Conservation (phyloP, 306 rosid species). For the Cicer judaicum region DNA sequence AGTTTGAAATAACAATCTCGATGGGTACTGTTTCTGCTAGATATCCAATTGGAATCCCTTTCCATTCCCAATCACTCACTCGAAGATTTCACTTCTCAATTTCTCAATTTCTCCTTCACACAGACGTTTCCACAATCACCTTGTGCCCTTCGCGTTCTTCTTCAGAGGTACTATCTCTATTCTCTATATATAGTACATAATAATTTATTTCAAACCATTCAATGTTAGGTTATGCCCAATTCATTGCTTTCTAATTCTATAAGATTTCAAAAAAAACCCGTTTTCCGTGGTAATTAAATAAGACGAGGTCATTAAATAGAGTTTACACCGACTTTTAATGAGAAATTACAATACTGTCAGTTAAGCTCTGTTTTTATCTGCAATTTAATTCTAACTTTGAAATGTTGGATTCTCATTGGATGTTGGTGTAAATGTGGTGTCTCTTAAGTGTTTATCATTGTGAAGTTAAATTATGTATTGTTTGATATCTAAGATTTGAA, state of each 20-base stretch:
- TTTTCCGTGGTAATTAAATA: too few species aligned
- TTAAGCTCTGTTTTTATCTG: too few species aligned
- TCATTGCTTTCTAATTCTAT: not conserved
- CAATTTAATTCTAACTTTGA: too few species aligned
- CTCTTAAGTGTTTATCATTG: not conserved
- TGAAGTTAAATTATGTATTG: not conserved
- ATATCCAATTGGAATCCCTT: conserved; percentile 52
- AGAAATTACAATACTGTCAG: too few species aligned
- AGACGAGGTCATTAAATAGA: too few species aligned
- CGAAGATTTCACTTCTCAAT: conserved; percentile 45
- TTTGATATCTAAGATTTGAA: not conserved
- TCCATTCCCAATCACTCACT: conserved; percentile 45
- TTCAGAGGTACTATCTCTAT: conserved; percentile 52
- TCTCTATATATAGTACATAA: too few species aligned
- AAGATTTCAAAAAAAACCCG: too few species aligned
- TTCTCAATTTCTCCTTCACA: conserved; percentile 52
- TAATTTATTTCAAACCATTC: not conserved
- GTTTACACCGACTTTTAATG: too few species aligned
- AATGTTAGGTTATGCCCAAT: not conserved
- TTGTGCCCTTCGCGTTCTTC: conserved; percentile 46
- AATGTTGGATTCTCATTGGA: too few species aligned
- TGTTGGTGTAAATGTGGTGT: not conserved
- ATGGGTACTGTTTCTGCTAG: conserved; percentile 64
- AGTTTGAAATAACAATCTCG: conserved; percentile 30
- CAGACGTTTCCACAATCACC: conserved; percentile 53